These are phyloP conservation scores for Dissophora ornata DNA, from an alignment of 192 early-diverging fungal genomes.

Conservation along the genomic window DNA sequence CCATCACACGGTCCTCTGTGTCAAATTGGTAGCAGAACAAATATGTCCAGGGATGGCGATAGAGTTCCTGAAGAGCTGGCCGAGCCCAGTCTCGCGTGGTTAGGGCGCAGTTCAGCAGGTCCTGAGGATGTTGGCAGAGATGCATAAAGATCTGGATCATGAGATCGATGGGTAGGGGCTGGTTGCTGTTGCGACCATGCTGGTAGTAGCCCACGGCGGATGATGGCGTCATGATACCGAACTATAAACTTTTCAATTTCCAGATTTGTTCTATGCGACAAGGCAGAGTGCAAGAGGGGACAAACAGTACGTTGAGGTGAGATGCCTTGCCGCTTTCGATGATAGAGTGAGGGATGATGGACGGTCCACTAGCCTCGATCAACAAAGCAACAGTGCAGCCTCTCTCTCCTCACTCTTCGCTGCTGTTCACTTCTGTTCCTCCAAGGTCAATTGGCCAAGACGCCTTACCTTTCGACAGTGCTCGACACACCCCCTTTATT, in stretches of 20 bases:
- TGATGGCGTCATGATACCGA: conserved; percentile 11
- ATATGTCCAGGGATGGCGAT: conserved; percentile 49
- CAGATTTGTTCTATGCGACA: neutral
- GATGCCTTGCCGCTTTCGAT: neutral
- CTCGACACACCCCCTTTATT: neutral
- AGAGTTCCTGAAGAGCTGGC: conserved; percentile 44
- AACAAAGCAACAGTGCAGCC: too few relatives aligned
- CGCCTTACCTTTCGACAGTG: neutral
- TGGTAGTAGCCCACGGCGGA: conserved; percentile 8
- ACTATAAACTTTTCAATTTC: neutral
- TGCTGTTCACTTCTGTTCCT: too few relatives aligned
- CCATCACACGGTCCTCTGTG: conserved; percentile 40
- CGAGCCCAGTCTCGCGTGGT: conserved; percentile 31
- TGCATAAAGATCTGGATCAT: conserved; percentile 48
- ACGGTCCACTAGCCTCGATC: too few relatives aligned
- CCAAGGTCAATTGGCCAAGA: neutral
- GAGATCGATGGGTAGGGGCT: conserved; percentile 31
- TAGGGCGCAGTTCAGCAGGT: conserved; percentile 40
- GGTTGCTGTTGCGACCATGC: conserved; percentile 6
- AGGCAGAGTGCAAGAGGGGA: neutral
- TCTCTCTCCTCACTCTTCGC: neutral
- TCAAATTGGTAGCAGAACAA: conserved; percentile 48
- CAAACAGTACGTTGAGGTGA: neutral
- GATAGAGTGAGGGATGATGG: neutral
- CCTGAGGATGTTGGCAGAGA: conserved; percentile 27